These are phyloP conservation scores for Stygiomarasmius scandens DNA, from an alignment of 1,284 basidiomycete genomes.

Conservation along the genomic window DNA sequence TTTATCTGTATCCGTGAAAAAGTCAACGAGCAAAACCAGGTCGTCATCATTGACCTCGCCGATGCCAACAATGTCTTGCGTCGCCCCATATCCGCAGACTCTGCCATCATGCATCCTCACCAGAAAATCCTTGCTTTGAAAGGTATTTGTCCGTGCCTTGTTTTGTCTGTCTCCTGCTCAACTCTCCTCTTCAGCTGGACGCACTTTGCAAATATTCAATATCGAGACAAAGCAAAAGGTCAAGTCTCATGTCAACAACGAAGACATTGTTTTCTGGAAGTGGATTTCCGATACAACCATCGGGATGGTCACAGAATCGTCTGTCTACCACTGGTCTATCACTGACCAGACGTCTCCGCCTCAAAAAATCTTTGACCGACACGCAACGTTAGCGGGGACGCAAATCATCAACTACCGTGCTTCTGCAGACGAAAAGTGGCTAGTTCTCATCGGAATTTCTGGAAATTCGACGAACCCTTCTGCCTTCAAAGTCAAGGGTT, in stretches of 20 bases:
- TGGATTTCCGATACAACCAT: slow-evolving; percentile 93
- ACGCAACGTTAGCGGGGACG: slow-evolving; percentile 89
- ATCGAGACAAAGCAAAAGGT: slow-evolving; percentile 97
- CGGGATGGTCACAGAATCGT: slow-evolving; percentile 93
- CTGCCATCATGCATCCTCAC: slow-evolving; percentile 97
- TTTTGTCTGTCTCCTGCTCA: slow-evolving; percentile 14
- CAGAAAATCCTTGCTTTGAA: slow-evolving; percentile 98
- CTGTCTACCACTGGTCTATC: slow-evolving; percentile 95
- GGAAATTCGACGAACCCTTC: slow-evolving; percentile 91
- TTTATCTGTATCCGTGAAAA: slow-evolving; percentile 95
- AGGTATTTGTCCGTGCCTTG: slow-evolving; percentile 50
- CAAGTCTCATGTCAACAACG: slow-evolving; percentile 92
- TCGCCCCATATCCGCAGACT: slow-evolving; percentile 95
- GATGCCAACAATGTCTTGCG: slow-evolving; percentile 97
- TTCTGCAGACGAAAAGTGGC: slow-evolving; percentile 94
- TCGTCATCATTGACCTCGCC: slow-evolving; percentile 95
- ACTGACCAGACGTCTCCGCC: slow-evolving; percentile 72
- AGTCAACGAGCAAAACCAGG: slow-evolving; percentile 90
- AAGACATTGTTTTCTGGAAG: slow-evolving; percentile 98
- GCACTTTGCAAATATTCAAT: slow-evolving; percentile 98
- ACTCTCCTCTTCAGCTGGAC: slow-evolving; percentile 63
- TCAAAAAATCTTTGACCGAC: slow-evolving; percentile 95
- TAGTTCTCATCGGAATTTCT: slow-evolving; percentile 94
- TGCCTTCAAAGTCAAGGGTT: slow-evolving; percentile 97
- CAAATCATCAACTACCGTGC: slow-evolving; percentile 99